Conservation (phyloP, 441 rosid species). For the Populus tomentosa region DNA sequence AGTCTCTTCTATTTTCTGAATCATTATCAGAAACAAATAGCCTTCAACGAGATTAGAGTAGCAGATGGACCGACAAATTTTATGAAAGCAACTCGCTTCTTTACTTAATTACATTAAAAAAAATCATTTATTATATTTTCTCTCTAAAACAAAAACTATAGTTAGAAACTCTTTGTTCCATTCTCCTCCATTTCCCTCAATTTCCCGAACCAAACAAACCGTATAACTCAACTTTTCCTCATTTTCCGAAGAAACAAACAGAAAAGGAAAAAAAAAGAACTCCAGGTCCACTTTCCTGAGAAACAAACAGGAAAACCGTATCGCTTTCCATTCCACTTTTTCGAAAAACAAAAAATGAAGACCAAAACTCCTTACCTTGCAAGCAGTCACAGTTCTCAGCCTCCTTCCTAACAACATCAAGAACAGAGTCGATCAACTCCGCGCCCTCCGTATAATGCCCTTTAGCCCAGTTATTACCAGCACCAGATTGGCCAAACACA, state of each 20-base stretch:
- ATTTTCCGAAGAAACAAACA: not conserved
- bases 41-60: not conserved
- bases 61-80: not conserved
- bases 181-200: not conserved
- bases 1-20: not conserved
- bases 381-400: slow-evolving; percentile 51
- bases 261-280: not conserved
- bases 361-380: slow-evolving; percentile 27
- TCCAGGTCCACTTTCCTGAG: not conserved
- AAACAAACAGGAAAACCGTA: not conserved
- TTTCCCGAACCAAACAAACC: not conserved
- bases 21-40: not conserved
- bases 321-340: not conserved
- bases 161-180: not conserved
- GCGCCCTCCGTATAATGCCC: slow-evolving; percentile 57
- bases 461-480: slow-evolving; percentile 57
- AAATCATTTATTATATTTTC: too few relatives aligned
- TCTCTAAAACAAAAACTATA: not conserved
- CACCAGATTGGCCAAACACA: slow-evolving; percentile 52
- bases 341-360: not conserved
- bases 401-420: slow-evolving; percentile 51
- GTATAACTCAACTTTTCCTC: not conserved
- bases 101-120: not conserved
- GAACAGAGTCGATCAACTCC: slow-evolving; percentile 48
- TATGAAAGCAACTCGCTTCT: not conserved